Evolutionary conservation across 148 eudicot species (phyloP), one percentile per base, ranked within the genome.

Genomic region (Mesembryanthemum crystallinum): DNA sequence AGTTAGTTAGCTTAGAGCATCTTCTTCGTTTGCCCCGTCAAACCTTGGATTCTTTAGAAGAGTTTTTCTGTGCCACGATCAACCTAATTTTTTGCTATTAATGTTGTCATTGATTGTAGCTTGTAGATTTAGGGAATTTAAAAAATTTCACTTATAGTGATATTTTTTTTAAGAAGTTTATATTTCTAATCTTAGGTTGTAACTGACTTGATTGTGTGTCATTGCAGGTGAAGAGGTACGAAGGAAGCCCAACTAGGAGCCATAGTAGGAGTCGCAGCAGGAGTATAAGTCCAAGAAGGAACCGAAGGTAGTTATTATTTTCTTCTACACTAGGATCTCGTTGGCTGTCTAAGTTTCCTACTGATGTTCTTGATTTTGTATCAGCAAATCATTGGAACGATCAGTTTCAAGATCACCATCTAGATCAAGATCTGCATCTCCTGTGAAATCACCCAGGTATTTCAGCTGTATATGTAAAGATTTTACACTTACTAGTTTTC

Each of bases 381-480:
- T 77, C 92, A 92, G 96, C 87, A 90, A 77, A 80, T 89, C 97
- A 61, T 39, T 45, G 11, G 92, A 80, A 5, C 83, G 91, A 52
- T 88, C 98, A 45, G 81, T 73, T 49, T 91, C 94, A 25, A 88
- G 96, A 81, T 92, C 97, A 59, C 84, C 77, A 42, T 84, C 88
- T 72, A 88, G 89, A 77, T 86, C 97, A 68, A 85, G 91, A 74
- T 92, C 97, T 43, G 86, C 86, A 60, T 81, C 99, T 60, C 99
- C 97, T 77, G 87, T 85, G 64, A 92, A 86, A 81, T 39, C 88
- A 11, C 64, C 89, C 66, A 92, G 98, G 99, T 92, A 84, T 55
- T 30, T 72, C 51, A 23, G 39, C 39, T 35, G 35, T 60, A 67
- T 18, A 43, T 55, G 24, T 37, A 17, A 58, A 20, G 29, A 24